Conservation (phyloP, 2,329 filamentous ascomycete genomes). For the Dichotomopilus funicola region DNA sequence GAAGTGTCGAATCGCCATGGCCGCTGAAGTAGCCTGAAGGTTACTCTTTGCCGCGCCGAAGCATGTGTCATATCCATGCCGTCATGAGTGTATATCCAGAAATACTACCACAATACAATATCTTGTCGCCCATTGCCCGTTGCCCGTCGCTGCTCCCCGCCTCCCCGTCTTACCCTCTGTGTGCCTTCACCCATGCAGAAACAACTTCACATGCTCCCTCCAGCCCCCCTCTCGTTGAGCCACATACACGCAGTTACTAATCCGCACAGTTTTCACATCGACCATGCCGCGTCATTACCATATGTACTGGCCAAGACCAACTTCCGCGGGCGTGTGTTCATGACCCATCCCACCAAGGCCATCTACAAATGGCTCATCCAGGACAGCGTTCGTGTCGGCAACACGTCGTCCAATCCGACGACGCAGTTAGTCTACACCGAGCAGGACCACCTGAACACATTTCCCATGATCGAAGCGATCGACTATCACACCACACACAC, state of each 20-base stretch:
- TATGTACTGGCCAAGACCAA: constrained; percentile 98
- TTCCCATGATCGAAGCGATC: constrained; percentile 91
- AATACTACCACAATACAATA: constrained; percentile 24
- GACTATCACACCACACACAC: constrained; percentile 98
- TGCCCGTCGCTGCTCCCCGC: constrained; percentile 11
- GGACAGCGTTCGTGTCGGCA: constrained; percentile 87
- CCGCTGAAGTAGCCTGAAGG: constrained; percentile 2
- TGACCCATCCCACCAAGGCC: constrained; percentile 98
- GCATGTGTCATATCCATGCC: constrained; percentile 19
- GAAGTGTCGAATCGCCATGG: background rate
- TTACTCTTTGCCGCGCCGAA: constrained; percentile 9
- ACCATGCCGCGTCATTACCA: constrained; percentile 96
- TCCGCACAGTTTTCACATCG: constrained; percentile 78
- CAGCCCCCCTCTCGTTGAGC: background rate
- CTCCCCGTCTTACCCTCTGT: constrained; percentile 12
- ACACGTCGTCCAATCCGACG: constrained; percentile 55
- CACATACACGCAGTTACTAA: constrained; percentile 19
- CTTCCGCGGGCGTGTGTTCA: constrained; percentile 93
- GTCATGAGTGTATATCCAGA: constrained; percentile 24
- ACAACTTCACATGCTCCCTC: background rate
- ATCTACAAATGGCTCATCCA: constrained; percentile 99
- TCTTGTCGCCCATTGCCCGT: constrained; percentile 16
- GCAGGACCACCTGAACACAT: constrained; percentile 88
- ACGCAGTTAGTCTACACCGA: constrained; percentile 86
- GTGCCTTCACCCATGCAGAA: constrained; percentile 8